Conservation (phyloP, 1,139 yeast species). For the Kodamaea sp. region DNA sequence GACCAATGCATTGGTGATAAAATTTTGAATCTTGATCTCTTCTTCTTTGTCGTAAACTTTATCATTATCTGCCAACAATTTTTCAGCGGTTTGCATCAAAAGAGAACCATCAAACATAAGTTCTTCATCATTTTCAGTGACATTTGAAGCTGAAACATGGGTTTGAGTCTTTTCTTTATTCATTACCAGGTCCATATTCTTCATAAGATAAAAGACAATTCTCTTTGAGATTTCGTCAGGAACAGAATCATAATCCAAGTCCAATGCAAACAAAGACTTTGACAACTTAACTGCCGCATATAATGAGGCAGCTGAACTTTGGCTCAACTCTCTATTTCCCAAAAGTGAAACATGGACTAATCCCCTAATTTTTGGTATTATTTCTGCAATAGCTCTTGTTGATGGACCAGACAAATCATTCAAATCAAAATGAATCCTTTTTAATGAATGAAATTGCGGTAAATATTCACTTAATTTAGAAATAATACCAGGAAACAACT, state of each 20-base stretch:
- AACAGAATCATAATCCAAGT: conserved; percentile 64
- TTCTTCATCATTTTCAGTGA: conserved; percentile 23
- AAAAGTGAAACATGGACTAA: conserved; percentile 73
- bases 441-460: conserved; percentile 61
- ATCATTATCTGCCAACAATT: conserved; percentile 22
- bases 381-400: conserved; percentile 63
- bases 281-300: conserved; percentile 71
- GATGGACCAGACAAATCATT: conserved; percentile 63
- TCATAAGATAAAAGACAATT: conserved; percentile 76
- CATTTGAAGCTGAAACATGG: conserved; percentile 17
- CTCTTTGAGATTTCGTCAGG: conserved; percentile 72
- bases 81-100: conserved; percentile 25
- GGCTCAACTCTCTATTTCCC: conserved; percentile 56
- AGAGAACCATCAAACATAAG: conserved; percentile 48
- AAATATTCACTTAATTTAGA: conserved; percentile 57
- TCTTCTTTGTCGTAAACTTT: conserved; percentile 26
- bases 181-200: conserved; percentile 68
- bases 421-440: conserved; percentile 75
- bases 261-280: conserved; percentile 61
- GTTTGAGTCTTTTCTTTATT: conserved; percentile 32
- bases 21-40: conserved; percentile 37
- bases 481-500: conserved; percentile 67
- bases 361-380: conserved; percentile 64
- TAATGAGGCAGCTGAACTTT: conserved; percentile 61
- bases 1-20: conserved; percentile 41